Conservation (phyloP, 106 monocot species). For the Chionographis japonica region DNA sequence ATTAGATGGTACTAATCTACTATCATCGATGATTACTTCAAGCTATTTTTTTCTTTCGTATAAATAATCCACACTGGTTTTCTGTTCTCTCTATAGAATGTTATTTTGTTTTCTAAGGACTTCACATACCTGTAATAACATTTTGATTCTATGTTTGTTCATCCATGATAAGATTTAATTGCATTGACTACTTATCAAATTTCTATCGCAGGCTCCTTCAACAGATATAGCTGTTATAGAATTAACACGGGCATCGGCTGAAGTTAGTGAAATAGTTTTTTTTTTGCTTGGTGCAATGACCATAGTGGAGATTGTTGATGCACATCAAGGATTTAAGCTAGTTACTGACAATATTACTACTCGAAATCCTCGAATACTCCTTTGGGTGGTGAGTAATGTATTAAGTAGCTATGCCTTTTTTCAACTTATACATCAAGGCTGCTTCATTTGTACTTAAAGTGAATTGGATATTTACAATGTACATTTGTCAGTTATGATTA, state of each 20-base stretch:
- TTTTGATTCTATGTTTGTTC: constrained; percentile 2
- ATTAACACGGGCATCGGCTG: constrained; percentile 65
- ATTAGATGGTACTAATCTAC: too few species aligned
- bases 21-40: too few species aligned
- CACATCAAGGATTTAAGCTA: constrained; percentile 98
- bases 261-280: constrained; percentile 98
- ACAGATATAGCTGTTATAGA: constrained; percentile 91
- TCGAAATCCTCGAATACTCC: constrained; percentile 73
- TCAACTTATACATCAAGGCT: background rate
- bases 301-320: constrained; percentile 96
- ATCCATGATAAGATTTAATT: background rate
- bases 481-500: too few species aligned
- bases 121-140: background rate
- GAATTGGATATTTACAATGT: too few species aligned
- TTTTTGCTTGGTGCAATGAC: constrained; percentile 99
- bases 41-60: background rate
- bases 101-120: background rate
- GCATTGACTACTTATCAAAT: background rate
- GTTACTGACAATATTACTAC: constrained; percentile 98
- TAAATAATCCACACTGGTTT: background rate
- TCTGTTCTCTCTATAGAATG: background rate
- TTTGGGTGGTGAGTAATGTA: constrained; percentile 85
- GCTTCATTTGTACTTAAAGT: background rate
- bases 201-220: constrained; percentile 73
- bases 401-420: background rate